Conservation (phyloP, 257 asterid species). For the Lycium ferocissimum region DNA sequence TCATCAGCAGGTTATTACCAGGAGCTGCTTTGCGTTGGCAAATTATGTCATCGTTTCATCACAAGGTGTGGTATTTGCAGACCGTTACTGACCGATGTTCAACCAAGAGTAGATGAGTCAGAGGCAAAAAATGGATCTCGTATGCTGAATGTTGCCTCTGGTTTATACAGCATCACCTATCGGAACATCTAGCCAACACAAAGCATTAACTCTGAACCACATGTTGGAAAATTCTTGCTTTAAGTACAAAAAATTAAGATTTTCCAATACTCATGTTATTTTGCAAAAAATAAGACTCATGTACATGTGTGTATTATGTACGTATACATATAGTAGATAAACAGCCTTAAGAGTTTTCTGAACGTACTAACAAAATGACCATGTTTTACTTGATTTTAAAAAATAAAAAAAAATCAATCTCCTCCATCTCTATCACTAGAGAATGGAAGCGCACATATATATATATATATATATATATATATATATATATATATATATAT, state of each 20-base stretch:
- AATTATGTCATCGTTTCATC: not conserved
- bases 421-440: too few species aligned
- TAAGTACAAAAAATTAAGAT: not conserved
- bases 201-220: not conserved
- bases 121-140: not conserved
- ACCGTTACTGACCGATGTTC: not conserved
- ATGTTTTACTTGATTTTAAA: too few species aligned
- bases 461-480: too few species aligned
- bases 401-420: too few species aligned
- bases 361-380: not conserved
- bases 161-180: not conserved
- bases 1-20: not conserved
- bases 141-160: not conserved
- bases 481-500: too few species aligned
- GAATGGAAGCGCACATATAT: too few species aligned
- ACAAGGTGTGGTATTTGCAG: not conserved
- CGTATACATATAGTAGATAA: too few species aligned
- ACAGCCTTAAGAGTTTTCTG: too few species aligned
- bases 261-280: not conserved
- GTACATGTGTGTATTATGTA: not conserved
- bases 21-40: not conserved
- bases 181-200: not conserved
- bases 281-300: not conserved
- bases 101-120: not conserved
- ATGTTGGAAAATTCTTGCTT: not conserved